Evolutionary conservation across 495 filamentous ascomycete species (phyloP), one percentile per base, ranked within the genome.

Genomic region (Podospora fimiseda): DNA sequence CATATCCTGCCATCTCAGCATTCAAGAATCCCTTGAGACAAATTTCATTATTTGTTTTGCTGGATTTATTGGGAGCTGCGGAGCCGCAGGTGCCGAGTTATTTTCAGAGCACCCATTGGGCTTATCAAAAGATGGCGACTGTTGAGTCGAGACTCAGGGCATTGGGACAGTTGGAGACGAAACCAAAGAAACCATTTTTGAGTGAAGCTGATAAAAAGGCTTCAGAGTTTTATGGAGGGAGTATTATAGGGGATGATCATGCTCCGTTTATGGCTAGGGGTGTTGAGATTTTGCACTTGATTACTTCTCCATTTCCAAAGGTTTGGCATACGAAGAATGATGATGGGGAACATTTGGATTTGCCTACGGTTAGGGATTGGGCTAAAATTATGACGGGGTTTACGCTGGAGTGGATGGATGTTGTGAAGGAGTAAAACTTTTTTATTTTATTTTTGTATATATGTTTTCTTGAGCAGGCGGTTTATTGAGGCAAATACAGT

Each of bases 41-140:
- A 37, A 95, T 96, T 41, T 82, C 79, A 22, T 71, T 95, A 13
- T 96, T 96, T 61, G 76, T 96, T 21, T 80, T 96, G 13, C 74
- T 96, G 7, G 91, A 96, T 67, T 74, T 95, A n/a, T 78, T 96
- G 1, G 91, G 91, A 6, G 66, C 80, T 2, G 63, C 75, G 11
- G 63, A 75, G 20, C 90, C 90, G 0, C 67, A 64, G 5, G 78
- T 96, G 5, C 86, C 85, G 6, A 89, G 85, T 0, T 95, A 88
- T 64, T 95, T 89, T 68, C 76, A 78, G 40, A 83, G 83, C 2
- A 95, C 90, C 2, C 90, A 96, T 58, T 95, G 91, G 90, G 89
- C 90, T 0, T 96, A 96, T 63, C 72, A 80, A 58, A 75, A 72
- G 36, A 77, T 96, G 68, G 82, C 83, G 0, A 61, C 63, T 3